Evolutionary conservation across 352 stramenopile genomes (phyloP), one percentile per base, ranked within the genome.

Genomic region (Phytophthora fragariaefolia): DNA sequence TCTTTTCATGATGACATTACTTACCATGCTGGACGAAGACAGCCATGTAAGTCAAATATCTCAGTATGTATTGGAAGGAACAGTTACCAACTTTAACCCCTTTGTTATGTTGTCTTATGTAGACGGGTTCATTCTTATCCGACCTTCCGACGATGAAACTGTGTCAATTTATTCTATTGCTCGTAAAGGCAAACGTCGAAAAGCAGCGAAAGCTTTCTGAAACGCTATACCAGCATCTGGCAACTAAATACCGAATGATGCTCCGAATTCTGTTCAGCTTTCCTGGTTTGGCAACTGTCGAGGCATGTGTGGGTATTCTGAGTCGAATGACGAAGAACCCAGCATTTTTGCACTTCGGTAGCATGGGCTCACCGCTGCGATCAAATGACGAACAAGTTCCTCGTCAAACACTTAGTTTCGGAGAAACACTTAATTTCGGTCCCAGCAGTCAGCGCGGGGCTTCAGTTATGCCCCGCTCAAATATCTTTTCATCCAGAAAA

Each of bases 81-180:
- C 8, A 40, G 18, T 10, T 49, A 5, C 9, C 9, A 22, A 15
- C 23, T 51, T 42, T 78, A 52, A 72, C 24, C n/a, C 30, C 15
- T 53, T 8, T 27, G 27, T 10, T 60, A 15, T 55, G 40, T 55
- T 42, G 18, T 59, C 24, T 43, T 54, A 34, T 49, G 3, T 64
- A 93, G 85, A 81, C 79, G 6, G 74, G 81, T 32, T 66, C 64
- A 28, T 90, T 82, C 57, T 66, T 92, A n/a, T 82, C 82, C 2
- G 84, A 93, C 53, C 51, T 95, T 6, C 82, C 84, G 4, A 89
- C 80, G 5, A 95, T 95, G 86, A 92, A 90, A 46, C 52, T 93
- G 40, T 90, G 81, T 20, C 79, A 90, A 47, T 79, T 95, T n/a
- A 76, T 93, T 27, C 42, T 92, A n/a, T 45, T 70, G 28, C 58